Evolutionary conservation across 1,284 basidiomycete species (phyloP), one percentile per base, ranked within the genome.

Genomic region (Rhodotorula sp.): DNA sequence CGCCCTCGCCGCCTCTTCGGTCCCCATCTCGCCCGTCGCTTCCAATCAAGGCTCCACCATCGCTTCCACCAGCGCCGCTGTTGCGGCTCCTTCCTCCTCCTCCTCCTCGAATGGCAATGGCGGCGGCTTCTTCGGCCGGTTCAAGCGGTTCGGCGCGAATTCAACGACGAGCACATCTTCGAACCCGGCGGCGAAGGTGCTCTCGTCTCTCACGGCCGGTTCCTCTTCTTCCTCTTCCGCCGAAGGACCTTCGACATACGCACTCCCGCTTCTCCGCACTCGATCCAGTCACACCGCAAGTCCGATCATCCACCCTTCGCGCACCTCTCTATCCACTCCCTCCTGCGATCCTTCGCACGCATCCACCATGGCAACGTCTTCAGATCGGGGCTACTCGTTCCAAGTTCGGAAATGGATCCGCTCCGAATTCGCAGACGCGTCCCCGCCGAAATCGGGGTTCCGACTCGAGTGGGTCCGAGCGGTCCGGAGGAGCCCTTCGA

Each of bases 381-480:
- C 61, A 53, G 61, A 63, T 49, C 22, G 58, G 24, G 77, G 77
- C 76, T 94, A 95, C 77, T 86, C 90, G 6, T 95, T 92, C 91
- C 22, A 57, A 15, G 48, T 56, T 1, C 66, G 66, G 48, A 56
- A 56, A n/a, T 67, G 66, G 66, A 22, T 67, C 14, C 30, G 66
- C 3, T 6, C 20, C 4, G 66, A 67, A 24, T 26, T 67, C 26
- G 30, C 33, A 20, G 60, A 33, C 30, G 54, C 65, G n/a, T 42
- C 37, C 37, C 37, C 37, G 45, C 59, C 54, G 46, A 51, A 49
- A 5, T 20, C 15, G 24, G 45, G 7, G 4, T 10, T 56, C 29
- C 29, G 44, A 37, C 44, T 63, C 46, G 68, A 70, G 42, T 66
- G 64, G 57, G 46, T 58, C 29, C 45, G 66, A 14, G 37, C 58